A percentile compares a stretch with the other conserved stretches of the same genome.
phyloP scores from a whole-genome alignment of 2,329 filamentous ascomycete species.

The Triangularia verruculosa region DNA sequence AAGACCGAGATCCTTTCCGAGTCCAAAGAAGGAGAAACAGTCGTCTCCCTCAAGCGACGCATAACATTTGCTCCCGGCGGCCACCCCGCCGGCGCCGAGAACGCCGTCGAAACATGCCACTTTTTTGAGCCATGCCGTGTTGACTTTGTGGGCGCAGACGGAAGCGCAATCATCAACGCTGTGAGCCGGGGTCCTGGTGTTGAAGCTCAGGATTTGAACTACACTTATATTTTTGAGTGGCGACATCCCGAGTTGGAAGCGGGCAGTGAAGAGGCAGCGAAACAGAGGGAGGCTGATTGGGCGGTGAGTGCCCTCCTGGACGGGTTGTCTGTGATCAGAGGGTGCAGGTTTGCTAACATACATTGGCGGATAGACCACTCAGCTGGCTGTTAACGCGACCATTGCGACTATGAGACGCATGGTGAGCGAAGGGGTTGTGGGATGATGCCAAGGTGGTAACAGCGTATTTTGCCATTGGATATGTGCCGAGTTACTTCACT shows the following conservation, averaged over 20 bases:
- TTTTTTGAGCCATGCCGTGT: constrained; percentile 31
- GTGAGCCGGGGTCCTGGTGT: constrained; percentile 18
- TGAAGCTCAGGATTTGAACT: constrained; percentile 27
- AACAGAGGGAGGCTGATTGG: neutral
- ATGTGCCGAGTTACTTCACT: too few species aligned
- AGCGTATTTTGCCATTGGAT: too few species aligned
- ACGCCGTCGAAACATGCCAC: constrained; percentile 32
- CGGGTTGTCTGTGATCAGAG: neutral
- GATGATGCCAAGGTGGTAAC: neutral
- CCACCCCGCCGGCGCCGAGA: neutral
- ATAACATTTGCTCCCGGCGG: neutral
- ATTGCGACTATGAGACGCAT: constrained; percentile 30
- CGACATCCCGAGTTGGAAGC: constrained; percentile 24
- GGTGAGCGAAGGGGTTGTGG: constrained; percentile 22
- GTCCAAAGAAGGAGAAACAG: constrained; percentile 7
- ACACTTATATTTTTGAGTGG: constrained; percentile 37
- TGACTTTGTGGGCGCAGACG: constrained; percentile 33
- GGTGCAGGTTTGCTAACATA: neutral
- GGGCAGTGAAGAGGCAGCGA: constrained; percentile 24
- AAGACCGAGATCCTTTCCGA: constrained; percentile 28
- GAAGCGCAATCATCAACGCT: constrained; percentile 34
- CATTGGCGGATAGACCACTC: constrained; percentile 25
- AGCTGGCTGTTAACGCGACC: constrained; percentile 29
- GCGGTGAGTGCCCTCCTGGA: neutral
- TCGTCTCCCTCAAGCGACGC: constrained; percentile 7